A percentile compares a stretch with the other conserved stretches of the same genome.
Evolutionary conservation across 2,329 filamentous ascomycete species (phyloP).

Genomic region (Talaromyces pinophilus): DNA sequence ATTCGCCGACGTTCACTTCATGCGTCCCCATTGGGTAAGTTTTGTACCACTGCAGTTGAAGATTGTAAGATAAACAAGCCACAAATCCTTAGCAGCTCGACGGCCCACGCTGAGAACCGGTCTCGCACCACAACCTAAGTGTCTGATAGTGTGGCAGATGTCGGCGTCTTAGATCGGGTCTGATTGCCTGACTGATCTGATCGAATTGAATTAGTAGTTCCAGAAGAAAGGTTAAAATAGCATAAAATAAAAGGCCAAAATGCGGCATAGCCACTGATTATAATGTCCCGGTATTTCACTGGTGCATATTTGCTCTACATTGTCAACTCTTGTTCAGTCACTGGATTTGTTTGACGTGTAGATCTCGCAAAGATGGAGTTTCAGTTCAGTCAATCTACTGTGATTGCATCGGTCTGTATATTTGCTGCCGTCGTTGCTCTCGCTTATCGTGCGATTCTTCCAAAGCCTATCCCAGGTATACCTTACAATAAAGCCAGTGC

Average conservation of each 20-base stretch:
- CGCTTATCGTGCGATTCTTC: slow-evolving; percentile 1
- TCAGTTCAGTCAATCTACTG: background rate
- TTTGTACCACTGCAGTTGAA: background rate
- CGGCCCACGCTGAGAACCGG: background rate
- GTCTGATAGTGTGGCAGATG: background rate
- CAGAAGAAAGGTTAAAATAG: background rate
- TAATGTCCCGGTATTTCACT: background rate
- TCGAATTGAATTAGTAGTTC: background rate
- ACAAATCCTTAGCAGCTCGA: background rate
- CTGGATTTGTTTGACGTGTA: background rate
- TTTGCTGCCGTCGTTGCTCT: background rate
- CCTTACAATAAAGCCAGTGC: slow-evolving; percentile 6
- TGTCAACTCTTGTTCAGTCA: background rate
- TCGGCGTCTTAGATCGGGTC: background rate
- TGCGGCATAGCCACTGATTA: background rate
- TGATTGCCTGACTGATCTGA: background rate
- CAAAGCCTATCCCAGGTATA: slow-evolving; percentile 15
- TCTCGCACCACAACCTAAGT: background rate
- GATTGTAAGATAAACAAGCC: background rate
- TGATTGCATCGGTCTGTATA: background rate
- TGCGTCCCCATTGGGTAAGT: background rate
- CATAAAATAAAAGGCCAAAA: background rate
- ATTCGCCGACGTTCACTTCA: background rate
- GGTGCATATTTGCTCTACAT: background rate
- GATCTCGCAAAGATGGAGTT: background rate